Percentiles rank a stretch among this genome's conserved stretches.
phyloP scores from a whole-genome alignment of 1,284 basidiomycete species.

The Violaceomyces palustris region DNA sequence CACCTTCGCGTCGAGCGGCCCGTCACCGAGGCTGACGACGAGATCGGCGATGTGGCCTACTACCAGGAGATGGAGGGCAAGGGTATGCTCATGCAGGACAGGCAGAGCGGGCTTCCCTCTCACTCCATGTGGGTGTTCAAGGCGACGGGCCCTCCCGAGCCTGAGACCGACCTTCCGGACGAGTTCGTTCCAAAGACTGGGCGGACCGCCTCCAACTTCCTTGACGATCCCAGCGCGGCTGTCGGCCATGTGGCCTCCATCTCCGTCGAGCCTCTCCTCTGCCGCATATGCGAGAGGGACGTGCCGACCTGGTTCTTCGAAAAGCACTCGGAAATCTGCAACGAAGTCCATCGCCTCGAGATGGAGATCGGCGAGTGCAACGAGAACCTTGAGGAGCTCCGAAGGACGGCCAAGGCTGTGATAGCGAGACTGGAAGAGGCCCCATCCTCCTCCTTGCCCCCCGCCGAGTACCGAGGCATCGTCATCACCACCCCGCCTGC shows the following conservation, averaged over 20 bases:
- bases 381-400: slow-evolving; percentile 81
- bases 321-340: slow-evolving; percentile 99
- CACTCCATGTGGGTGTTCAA: slow-evolving; percentile 99
- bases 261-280: slow-evolving; percentile 72
- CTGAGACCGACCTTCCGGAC: slow-evolving; percentile 31
- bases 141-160: slow-evolving; percentile 59
- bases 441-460: slow-evolving; percentile 6
- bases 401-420: slow-evolving; percentile 60
- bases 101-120: slow-evolving; percentile 74
- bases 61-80: slow-evolving; percentile 93
- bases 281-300: slow-evolving; percentile 94
- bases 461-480: slow-evolving; percentile 80
- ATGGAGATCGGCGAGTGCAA: slow-evolving; percentile 91
- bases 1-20: slow-evolving; percentile 63
- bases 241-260: slow-evolving; percentile 39
- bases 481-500: slow-evolving; percentile 55
- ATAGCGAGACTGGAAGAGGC: slow-evolving; percentile 25
- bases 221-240: slow-evolving; percentile 15
- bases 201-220: slow-evolving; percentile 7
- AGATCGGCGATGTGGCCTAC: slow-evolving; percentile 54
- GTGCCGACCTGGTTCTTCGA: slow-evolving; percentile 99
- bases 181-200: slow-evolving; percentile 19
- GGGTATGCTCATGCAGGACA: slow-evolving; percentile 96
- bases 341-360: slow-evolving; percentile 90
- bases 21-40: slow-evolving; percentile 38